These are phyloP conservation scores for Pyronema domesticum DNA, from an alignment of 495 filamentous ascomycete species.

Conservation along the genomic window DNA sequence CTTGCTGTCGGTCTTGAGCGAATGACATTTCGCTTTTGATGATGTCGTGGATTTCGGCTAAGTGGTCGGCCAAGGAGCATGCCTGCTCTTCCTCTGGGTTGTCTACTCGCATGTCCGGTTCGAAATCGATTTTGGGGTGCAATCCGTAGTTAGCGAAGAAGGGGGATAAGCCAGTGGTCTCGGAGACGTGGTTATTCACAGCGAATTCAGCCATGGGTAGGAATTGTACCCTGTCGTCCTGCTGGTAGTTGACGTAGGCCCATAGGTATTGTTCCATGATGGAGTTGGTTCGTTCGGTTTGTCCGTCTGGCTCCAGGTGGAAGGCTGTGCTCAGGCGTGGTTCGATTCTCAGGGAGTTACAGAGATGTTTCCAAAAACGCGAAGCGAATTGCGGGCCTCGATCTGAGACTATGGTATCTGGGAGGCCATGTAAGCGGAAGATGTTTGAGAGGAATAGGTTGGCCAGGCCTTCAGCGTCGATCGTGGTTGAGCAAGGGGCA, in stretches of 20 bases:
- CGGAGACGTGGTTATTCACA: slow-evolving; percentile 2
- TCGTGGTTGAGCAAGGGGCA: slow-evolving; percentile 4
- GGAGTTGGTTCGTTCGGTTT: slow-evolving; percentile 18
- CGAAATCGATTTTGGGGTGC: not conserved
- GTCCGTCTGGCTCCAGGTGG: slow-evolving; percentile 19
- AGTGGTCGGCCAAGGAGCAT: not conserved
- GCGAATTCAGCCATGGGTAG: slow-evolving; percentile 13
- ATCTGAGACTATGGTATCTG: slow-evolving; percentile 6
- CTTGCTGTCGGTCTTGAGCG: not conserved
- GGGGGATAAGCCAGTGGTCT: not conserved
- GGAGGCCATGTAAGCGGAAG: slow-evolving; percentile 5
- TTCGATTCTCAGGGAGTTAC: not conserved
- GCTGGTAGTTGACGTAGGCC: slow-evolving; percentile 13
- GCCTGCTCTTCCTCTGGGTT: not conserved
- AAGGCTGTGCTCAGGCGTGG: not conserved
- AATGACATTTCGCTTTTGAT: not conserved
- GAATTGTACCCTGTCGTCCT: slow-evolving; percentile 22
- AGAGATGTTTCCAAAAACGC: slow-evolving; percentile 6
- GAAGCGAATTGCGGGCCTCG: not conserved
- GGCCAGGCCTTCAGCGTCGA: not conserved
- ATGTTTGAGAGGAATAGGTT: not conserved
- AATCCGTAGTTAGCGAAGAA: slow-evolving; percentile 7
- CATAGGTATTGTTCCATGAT: slow-evolving; percentile 20
- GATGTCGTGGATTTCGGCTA: not conserved
- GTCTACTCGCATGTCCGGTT: not conserved